Evolutionary conservation across 257 asterid genomes (phyloP).

Genomic region (Anisodus acutangulus): DNA sequence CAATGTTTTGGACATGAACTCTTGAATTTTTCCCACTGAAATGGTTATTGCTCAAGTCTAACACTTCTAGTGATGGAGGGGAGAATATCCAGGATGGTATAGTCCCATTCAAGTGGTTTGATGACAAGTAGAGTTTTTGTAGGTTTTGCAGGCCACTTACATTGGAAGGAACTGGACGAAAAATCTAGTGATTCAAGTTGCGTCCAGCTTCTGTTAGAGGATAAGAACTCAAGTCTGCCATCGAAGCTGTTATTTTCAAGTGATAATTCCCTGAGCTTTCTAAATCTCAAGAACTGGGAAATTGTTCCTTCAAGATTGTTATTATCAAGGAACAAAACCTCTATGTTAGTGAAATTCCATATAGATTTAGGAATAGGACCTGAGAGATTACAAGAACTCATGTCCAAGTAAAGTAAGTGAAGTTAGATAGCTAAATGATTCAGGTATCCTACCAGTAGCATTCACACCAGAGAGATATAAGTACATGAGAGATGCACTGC

Average conservation of each 20-base stretch:
- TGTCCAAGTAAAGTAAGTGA: neutral
- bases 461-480: slow-evolving; percentile 11
- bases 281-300: neutral
- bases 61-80: neutral
- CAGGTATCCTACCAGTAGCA: slow-evolving; percentile 29
- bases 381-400: slow-evolving; percentile 28
- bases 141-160: neutral
- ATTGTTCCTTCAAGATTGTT: neutral
- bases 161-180: neutral
- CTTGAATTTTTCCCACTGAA: neutral
- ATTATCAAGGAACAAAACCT: fast-evolving
- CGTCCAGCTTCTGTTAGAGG: neutral
- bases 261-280: fast-evolving
- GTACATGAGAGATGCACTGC: neutral
- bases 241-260: fast-evolving
- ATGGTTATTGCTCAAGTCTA: neutral
- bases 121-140: neutral
- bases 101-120: neutral
- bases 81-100: neutral
- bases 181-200: neutral
- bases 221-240: neutral
- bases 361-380: slow-evolving; percentile 32
- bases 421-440: slow-evolving; percentile 29
- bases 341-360: slow-evolving; percentile 31
- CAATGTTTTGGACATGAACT: neutral